Base-by-base conservation (phyloP, 768 basidiomycete genomes). In the Tylopilus felleus region DNA sequence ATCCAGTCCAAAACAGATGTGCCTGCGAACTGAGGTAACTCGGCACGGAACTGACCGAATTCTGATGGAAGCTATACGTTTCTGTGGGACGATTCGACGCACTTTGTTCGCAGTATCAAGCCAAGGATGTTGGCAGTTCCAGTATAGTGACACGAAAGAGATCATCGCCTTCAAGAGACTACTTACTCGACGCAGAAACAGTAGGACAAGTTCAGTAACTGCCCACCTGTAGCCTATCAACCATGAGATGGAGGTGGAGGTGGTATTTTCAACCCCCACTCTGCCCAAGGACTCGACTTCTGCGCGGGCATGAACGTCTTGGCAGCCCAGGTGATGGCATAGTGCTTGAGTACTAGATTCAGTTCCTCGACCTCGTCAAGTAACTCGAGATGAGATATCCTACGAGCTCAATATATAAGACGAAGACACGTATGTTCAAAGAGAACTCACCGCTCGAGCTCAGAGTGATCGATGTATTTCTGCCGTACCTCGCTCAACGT, bases 341-440 rank as follows among this genome's bases (percentile, higher is more conserved):
- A 59, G 39, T 81, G 14, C 86, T 90, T 72, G 75, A 59, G 56
- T 5, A 59, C 89, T 5, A 99, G 79, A 53, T 94, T 88, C 19
- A 99, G 78, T 71, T 98, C 96, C 69, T 99, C 96, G 9, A 93
- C 76, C 70, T 99, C 58, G 3, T 59, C 96, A 5, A 99, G 78
- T 70, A 90, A 78, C 66, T 98, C 96, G 16, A 97, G 77, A 52
- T 73, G 76, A 0, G 88, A 80, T 63, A 95, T 86, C 62, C 93
- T 93, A 60, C 1, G 6, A 13, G 17, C 23, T 27, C 48, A 28
- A 29, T 13, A 25, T 44, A 23, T 36, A 25, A 51, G 19, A 44
- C 10, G 17, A 49, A 57, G 22, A 33, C 39, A 13, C 4, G 38
- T 38, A 8, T 19, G n/a, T 9, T 19, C 38, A 10, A 38, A 19